Percentiles rank a stretch among this genome's conserved stretches.
Evolutionary conservation across 352 stramenopile genomes (phyloP).

Genomic region (Pythium rishiriense): DNA sequence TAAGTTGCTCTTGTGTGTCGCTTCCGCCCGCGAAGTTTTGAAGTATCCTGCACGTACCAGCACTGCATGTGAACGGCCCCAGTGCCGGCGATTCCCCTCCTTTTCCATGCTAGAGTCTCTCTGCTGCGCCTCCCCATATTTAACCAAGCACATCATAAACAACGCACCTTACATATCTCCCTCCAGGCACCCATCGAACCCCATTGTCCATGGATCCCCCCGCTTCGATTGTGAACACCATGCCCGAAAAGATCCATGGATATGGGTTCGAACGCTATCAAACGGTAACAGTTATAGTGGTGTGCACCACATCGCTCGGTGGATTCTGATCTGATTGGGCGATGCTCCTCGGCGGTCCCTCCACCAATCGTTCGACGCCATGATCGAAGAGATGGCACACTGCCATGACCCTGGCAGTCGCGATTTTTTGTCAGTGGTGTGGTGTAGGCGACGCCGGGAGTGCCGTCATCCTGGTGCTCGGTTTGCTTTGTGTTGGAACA

Average conservation of each 20-base stretch:
- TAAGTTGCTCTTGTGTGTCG: neutral
- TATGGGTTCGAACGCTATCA: constrained; percentile 1
- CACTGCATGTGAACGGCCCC: neutral
- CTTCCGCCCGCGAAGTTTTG: neutral
- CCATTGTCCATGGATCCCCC: too few relatives aligned
- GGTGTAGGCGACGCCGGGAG: too few relatives aligned
- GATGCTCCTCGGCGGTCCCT: neutral
- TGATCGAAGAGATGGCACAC: too few relatives aligned
- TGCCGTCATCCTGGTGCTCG: too few relatives aligned
- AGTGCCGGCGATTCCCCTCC: neutral
- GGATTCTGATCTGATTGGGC: constrained; percentile 4
- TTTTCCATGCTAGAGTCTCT: neutral
- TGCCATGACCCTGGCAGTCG: too few relatives aligned
- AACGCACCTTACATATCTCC: neutral
- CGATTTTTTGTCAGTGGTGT: too few relatives aligned
- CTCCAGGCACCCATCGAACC: too few relatives aligned
- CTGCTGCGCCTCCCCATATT: neutral
- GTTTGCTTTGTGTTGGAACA: constrained; percentile 27
- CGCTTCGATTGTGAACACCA: too few relatives aligned
- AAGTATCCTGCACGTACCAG: neutral
- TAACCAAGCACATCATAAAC: neutral
- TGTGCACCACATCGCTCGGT: constrained; percentile 5
- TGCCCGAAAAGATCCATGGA: neutral
- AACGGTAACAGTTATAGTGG: neutral
- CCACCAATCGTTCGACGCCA: constrained; percentile 3